Evolutionary conservation across 2,329 filamentous ascomycete species (phyloP).

Genomic region (Pseudocercospora fijiensis): DNA sequence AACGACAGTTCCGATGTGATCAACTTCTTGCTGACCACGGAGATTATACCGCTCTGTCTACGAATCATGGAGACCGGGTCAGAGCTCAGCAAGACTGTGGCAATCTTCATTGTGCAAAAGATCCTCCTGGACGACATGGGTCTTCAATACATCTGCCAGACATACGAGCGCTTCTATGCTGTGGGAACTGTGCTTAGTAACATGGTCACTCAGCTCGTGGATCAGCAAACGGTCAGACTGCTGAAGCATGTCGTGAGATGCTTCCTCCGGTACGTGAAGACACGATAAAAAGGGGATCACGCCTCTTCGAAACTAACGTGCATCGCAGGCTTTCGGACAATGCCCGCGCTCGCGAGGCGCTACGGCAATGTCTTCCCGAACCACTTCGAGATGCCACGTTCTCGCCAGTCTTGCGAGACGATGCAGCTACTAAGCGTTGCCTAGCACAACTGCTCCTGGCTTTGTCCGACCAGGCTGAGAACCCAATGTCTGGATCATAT

Average conservation of each 20-base stretch:
- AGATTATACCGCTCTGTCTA: constrained; percentile 96
- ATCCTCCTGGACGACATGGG: constrained; percentile 96
- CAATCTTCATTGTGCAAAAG: constrained; percentile 99
- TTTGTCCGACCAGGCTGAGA: constrained; percentile 66
- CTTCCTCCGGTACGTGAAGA: constrained; percentile 74
- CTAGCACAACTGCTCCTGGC: constrained; percentile 97
- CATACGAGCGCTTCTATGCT: constrained; percentile 96
- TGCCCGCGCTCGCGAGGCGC: constrained; percentile 87
- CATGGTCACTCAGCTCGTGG: constrained; percentile 96
- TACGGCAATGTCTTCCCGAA: constrained; percentile 93
- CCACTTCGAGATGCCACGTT: constrained; percentile 99
- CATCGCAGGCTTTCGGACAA: constrained; percentile 81
- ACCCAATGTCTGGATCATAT: constrained; percentile 28
- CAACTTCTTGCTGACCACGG: constrained; percentile 96
- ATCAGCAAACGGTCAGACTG: constrained; percentile 92
- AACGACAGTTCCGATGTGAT: constrained; percentile 98
- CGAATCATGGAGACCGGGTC: constrained; percentile 99
- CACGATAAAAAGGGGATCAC: not conserved
- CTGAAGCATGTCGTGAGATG: constrained; percentile 97
- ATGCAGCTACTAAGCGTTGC: constrained; percentile 95
- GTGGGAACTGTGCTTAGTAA: constrained; percentile 97
- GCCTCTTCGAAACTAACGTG: constrained; percentile 9
- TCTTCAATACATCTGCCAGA: constrained; percentile 96
- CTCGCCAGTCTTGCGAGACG: constrained; percentile 90
- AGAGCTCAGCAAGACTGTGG: constrained; percentile 96